Conservation (phyloP, 768 basidiomycete species). For the Suillus bovinus region DNA sequence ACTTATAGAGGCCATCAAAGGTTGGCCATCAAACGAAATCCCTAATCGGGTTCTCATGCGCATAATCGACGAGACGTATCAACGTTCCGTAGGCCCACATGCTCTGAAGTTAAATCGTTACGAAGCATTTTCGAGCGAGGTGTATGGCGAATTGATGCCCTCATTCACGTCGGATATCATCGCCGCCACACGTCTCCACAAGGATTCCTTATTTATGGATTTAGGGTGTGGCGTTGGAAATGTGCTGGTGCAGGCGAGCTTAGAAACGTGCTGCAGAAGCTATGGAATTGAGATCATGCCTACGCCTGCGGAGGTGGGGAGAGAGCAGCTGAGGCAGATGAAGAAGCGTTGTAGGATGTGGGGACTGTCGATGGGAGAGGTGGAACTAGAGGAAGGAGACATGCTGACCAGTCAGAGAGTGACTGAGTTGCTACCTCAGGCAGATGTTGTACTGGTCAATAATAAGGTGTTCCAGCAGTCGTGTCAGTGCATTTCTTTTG, state of each 20-base stretch:
- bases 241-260: constrained; percentile 76
- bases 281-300: constrained; percentile 82
- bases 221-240: constrained; percentile 88
- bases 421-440: constrained; percentile 67
- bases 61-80: constrained; percentile 89
- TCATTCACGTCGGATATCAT: constrained; percentile 61
- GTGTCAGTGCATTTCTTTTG: constrained; percentile 47
- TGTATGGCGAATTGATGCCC: constrained; percentile 90
- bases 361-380: constrained; percentile 75
- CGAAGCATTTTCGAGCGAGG: constrained; percentile 79
- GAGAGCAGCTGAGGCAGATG: constrained; percentile 73
- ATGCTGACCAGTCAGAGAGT: constrained; percentile 74
- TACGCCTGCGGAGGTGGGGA: constrained; percentile 79
- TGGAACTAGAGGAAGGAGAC: constrained; percentile 82
- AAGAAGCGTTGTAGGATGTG: constrained; percentile 84
- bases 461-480: constrained; percentile 82
- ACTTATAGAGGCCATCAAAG: constrained; percentile 46
- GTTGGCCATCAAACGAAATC: constrained; percentile 56
- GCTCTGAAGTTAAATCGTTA: constrained; percentile 81
- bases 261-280: constrained; percentile 76
- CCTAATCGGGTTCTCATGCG: constrained; percentile 69
- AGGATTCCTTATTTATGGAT: constrained; percentile 73
- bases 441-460: constrained; percentile 91
- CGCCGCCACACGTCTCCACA: constrained; percentile 47
- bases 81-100: constrained; percentile 89